Evolutionary conservation across 192 early-diverging fungal species (phyloP).

Genomic region (Coemansia javaensis): DNA sequence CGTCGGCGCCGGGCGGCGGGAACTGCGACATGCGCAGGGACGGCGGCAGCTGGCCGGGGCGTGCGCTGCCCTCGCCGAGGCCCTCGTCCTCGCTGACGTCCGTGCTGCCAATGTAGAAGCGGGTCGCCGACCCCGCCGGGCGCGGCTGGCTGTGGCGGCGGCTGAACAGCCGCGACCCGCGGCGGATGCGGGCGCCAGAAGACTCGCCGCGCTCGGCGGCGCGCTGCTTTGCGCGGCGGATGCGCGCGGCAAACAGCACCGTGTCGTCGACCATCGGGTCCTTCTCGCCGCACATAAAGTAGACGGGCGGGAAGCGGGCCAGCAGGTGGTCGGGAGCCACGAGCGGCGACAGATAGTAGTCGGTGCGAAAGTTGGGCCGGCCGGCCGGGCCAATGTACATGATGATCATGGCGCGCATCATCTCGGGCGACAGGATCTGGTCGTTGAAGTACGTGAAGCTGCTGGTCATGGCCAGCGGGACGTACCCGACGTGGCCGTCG

Average conservation of each 20-base stretch:
- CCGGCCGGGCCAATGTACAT: conserved; percentile 85
- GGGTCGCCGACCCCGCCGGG: background rate
- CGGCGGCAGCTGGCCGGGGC: conserved; percentile 6
- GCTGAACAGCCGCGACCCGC: conserved; percentile 17
- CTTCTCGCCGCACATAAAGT: conserved; percentile 90
- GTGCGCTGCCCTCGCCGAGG: background rate
- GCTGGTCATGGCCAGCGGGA: conserved; percentile 66
- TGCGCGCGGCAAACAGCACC: conserved; percentile 79
- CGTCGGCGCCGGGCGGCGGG: background rate
- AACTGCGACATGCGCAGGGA: conserved; percentile 31
- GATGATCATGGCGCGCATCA: conserved; percentile 65
- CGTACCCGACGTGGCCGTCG: conserved; percentile 6
- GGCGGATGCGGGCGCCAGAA: no score
- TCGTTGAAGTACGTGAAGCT: conserved; percentile 83
- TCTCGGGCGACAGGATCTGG: conserved; percentile 73
- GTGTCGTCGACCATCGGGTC: conserved; percentile 98
- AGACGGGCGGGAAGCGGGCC: conserved; percentile 84
- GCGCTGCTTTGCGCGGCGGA: conserved; percentile 75
- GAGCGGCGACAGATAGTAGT: conserved; percentile 84
- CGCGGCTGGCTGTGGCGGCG: conserved; percentile 30
- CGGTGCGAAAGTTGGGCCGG: conserved; percentile 66
- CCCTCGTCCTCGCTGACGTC: conserved; percentile 45
- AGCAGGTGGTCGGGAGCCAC: conserved; percentile 80
- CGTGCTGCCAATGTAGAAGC: conserved; percentile 44
- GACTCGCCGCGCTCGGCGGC: background rate